A percentile compares a stretch with the other conserved stretches of the same genome.
phyloP scores from a whole-genome alignment of 495 filamentous ascomycete genomes.

The Corynascus novoguineensis region DNA sequence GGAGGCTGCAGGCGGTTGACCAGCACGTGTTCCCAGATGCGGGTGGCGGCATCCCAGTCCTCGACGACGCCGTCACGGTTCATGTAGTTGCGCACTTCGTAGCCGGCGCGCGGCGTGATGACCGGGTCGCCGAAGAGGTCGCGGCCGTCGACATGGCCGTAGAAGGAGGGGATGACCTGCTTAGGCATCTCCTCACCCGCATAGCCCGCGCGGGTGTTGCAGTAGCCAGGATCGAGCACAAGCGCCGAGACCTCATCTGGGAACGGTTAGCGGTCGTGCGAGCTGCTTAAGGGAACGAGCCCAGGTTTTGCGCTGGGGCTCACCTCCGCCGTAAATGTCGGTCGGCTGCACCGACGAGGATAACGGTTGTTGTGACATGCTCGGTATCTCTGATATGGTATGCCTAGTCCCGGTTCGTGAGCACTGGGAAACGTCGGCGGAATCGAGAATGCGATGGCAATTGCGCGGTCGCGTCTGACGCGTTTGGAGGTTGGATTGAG shows the following conservation, averaged over 20 bases:
- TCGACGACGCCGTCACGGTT: conserved; percentile 83
- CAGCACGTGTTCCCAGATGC: conserved; percentile 73
- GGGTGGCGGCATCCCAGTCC: conserved; percentile 90
- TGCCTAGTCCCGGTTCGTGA: too few relatives aligned
- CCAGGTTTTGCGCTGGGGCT: conserved; percentile 24
- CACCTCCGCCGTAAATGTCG: conserved; percentile 79
- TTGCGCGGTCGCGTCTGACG: conserved; percentile 10
- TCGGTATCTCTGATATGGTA: not conserved
- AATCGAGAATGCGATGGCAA: not conserved
- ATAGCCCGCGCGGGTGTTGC: conserved; percentile 86
- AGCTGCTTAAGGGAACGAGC: not conserved
- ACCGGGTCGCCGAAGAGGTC: conserved; percentile 83
- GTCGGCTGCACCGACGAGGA: conserved; percentile 47
- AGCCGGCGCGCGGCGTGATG: conserved; percentile 63
- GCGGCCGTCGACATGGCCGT: conserved; percentile 51
- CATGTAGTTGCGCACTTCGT: conserved; percentile 88
- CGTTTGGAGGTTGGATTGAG: conserved; percentile 6
- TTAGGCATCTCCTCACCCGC: conserved; percentile 97
- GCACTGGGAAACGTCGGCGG: too few relatives aligned
- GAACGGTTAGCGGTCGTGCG: conserved; percentile 10
- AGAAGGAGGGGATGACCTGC: conserved; percentile 82
- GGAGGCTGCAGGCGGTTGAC: conserved; percentile 72
- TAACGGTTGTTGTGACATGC: conserved; percentile 34
- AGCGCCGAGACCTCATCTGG: conserved; percentile 94
- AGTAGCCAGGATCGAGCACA: conserved; percentile 91